Evolutionary conservation across 2,329 filamentous ascomycete genomes (phyloP).

Genomic region (Calonectria leucothoes): DNA sequence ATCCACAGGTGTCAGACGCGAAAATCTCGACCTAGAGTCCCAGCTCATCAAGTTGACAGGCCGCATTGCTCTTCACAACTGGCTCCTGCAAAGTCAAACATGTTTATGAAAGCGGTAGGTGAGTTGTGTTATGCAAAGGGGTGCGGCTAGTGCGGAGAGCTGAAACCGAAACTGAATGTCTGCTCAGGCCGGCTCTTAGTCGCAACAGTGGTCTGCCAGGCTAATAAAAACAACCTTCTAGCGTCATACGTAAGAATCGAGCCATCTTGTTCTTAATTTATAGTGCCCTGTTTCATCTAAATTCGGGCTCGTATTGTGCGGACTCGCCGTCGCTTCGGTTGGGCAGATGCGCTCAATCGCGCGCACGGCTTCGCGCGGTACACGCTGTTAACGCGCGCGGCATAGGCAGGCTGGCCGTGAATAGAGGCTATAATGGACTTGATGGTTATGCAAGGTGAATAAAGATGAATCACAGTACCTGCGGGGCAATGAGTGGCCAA

Average conservation of each 20-base stretch:
- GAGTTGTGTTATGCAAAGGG: not conserved
- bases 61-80: not conserved
- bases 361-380: not conserved
- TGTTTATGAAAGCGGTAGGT: not conserved
- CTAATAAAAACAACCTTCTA: not conserved
- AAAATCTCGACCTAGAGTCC: not conserved
- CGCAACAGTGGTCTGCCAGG: not conserved
- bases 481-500: not conserved
- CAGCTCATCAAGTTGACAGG: not conserved
- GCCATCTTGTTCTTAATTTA: not conserved
- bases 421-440: not conserved
- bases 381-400: not conserved
- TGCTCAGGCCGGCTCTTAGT: not conserved
- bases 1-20: not conserved
- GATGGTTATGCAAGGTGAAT: not conserved
- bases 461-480: not conserved
- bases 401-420: not conserved
- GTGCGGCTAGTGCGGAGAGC: not conserved
- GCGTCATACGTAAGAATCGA: not conserved
- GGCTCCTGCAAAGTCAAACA: not conserved
- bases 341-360: not conserved
- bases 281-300: not conserved
- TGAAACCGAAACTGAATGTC: not conserved
- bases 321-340: not conserved
- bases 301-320: not conserved